Evolutionary conservation across 2,329 filamentous ascomycete species (phyloP), one percentile per base, ranked within the genome.

Genomic region (Hypoxylon sp.): DNA sequence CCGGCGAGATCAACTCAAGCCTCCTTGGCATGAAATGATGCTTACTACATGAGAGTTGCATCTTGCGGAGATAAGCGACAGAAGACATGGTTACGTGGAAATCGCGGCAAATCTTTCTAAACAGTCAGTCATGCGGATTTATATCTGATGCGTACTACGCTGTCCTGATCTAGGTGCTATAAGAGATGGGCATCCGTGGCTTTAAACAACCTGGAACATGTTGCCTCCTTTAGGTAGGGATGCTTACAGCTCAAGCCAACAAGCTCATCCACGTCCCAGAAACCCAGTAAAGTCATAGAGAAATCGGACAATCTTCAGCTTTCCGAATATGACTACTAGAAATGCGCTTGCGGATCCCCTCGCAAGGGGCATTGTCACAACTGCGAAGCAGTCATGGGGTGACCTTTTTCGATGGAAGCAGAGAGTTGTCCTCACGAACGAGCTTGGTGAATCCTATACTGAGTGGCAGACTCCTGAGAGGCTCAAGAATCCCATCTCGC

Each of bases 391-490:
- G 76, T 83, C 87, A 36, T 83, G 86, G 72, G 77, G 79, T 10
- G 91, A 93, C 73, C 85, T 93, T 65, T 91, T 92, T 82, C 85
- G 83, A 73, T 94, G 91, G 90, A 90, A 91, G 78, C 90, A 93
- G 80, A 86, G 91, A 65, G 89, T 92, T 10, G 86, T 91, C 41
- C 83, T 91, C 63, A 86, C 82, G 60, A 91, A 91, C 70, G 85
- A 88, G 30, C 82, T 85, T 73, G 90, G 90, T 63, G 90, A 93
- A 77, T 85, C 86, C 14, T 82, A 82, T 52, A 87, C 86, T 30
- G 90, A 93, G 79, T 93, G 91, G 91, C 87, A 89, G 68, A 77
- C 83, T 19, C 91, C 91, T 0, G 85, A 89, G 48, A 89, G 86
- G 13, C 84, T 93, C 60, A 82, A 85, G 72, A 93, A 95, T 76